Conservation (phyloP, 768 basidiomycete genomes). For the Paxillus ammoniavirescens region DNA sequence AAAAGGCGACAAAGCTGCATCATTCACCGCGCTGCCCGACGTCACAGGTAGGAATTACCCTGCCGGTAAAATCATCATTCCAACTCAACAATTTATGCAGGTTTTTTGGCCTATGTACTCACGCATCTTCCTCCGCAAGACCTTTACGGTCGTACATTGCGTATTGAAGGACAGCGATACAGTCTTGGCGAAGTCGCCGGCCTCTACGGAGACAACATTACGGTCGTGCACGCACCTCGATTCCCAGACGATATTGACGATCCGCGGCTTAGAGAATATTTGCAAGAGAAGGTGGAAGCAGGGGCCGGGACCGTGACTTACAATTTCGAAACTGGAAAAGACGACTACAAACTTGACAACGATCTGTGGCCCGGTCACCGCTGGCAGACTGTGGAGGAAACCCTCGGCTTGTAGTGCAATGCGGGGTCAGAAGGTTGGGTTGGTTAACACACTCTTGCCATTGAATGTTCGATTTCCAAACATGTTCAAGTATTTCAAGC, state of each 20-base stretch:
- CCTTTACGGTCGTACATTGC: conserved; percentile 12
- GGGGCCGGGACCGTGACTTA: conserved; percentile 9
- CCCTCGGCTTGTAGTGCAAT: conserved; percentile 15
- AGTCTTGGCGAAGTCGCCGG: conserved; percentile 8
- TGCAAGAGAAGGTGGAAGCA: conserved; percentile 13
- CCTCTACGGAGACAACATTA: conserved; percentile 8
- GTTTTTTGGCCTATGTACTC: conserved; percentile 22
- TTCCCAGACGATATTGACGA: conserved; percentile 11
- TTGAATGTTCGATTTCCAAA: too few relatives aligned
- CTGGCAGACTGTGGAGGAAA: conserved; percentile 22
- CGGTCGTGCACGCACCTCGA: not conserved
- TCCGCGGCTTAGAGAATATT: conserved; percentile 8
- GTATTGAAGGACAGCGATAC: conserved; percentile 17
- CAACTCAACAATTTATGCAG: conserved; percentile 1
- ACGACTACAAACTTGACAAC: conserved; percentile 24
- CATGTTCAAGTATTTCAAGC: too few relatives aligned
- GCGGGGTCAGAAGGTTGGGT: too few relatives aligned
- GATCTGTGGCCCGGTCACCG: conserved; percentile 22
- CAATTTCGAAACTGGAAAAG: conserved; percentile 6
- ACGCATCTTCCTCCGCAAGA: conserved; percentile 10
- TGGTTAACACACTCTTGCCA: too few relatives aligned
- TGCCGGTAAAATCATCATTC: not conserved
- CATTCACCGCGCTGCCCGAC: conserved; percentile 25
- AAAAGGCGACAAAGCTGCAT: conserved; percentile 17
- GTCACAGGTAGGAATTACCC: conserved; percentile 12